These are phyloP conservation scores for Bocquillonia castaneifolia DNA, from an alignment of 441 rosid species.

Conservation along the genomic window DNA sequence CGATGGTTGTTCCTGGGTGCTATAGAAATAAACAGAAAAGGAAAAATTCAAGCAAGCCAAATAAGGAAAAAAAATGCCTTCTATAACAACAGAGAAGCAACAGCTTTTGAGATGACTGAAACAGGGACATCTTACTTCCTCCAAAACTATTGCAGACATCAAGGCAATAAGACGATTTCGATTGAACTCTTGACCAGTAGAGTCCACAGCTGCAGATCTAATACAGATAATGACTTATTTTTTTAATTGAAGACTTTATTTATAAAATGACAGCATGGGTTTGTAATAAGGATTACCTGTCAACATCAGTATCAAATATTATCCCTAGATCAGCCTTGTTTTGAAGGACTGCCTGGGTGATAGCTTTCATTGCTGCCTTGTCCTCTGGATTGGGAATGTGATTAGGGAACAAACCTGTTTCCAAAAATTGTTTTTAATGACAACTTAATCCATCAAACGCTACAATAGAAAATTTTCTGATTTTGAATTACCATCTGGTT, in stretches of 20 bases:
- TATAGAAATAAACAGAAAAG: slow-evolving; percentile 11
- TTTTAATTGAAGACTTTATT: neutral
- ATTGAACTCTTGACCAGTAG: slow-evolving; percentile 76
- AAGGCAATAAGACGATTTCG: slow-evolving; percentile 91
- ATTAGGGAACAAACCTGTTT: slow-evolving; percentile 85
- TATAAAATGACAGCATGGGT: slow-evolving; percentile 11
- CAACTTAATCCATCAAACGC: slow-evolving; percentile 2
- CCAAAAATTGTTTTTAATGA: slow-evolving; percentile 16
- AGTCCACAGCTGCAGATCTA: slow-evolving; percentile 99
- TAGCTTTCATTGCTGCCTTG: slow-evolving; percentile 88
- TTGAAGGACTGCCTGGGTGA: slow-evolving; percentile 76
- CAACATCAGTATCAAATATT: slow-evolving; percentile 98
- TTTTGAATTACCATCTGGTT: slow-evolving; percentile 75
- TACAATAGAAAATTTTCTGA: slow-evolving; percentile 4
- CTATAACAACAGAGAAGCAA: neutral
- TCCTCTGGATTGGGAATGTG: slow-evolving; percentile 99
- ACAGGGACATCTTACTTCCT: slow-evolving; percentile 58
- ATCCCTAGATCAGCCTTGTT: slow-evolving; percentile 94
- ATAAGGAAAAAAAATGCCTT: neutral
- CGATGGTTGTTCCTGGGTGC: slow-evolving; percentile 95
- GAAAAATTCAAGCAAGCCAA: slow-evolving; percentile 19
- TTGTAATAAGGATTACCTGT: slow-evolving; percentile 50
- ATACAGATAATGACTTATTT: slow-evolving; percentile 10
- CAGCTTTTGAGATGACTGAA: slow-evolving; percentile 12
- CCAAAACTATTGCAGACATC: slow-evolving; percentile 89